Base-by-base conservation (phyloP, 108 stramenopile genomes). In the Schizochytrium sp. region DNA sequence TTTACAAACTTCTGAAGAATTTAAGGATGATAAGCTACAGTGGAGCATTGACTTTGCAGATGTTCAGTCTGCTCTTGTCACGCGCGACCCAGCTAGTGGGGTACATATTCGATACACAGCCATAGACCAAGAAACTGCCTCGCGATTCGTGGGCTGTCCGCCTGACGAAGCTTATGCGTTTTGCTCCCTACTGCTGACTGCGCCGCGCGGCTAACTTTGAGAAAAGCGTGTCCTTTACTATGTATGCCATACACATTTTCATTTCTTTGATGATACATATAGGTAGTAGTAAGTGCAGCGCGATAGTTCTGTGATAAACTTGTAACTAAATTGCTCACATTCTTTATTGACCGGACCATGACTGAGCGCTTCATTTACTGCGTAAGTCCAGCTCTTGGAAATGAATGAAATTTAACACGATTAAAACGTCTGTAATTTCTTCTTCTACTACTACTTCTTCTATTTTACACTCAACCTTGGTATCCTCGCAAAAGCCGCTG, bases 1-100 rank as follows among this genome's bases (percentile, higher is more conserved):
- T 69, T 7, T 69, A 44, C 64, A 69, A 15, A n/a, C 59, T n/a
- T 17, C 19, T n/a, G 17, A 17, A 60, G 28, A 60, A n/a, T 17
- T n/a, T n/a, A n/a, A 60, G 59, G 19, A 60, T 1, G 19, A 60
- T 17, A n/a, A 60, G 3, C 64, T 44, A 44, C 64, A 44, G 64
- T 69, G 64, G 64, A 15, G 64, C 64, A 44, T 69, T 7, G 64
- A 69, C 64, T 69, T 69, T 69, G 64, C 5, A 38, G 64, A 69
- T 44, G 15, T 69, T 8, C 64, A 69, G 28, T 69, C 64, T 7
- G 28, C 44, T 15, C 10, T 44, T 8, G 64, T 69, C 42, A 69
- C 64, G 64, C 64, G 64, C 12, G 64, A 69, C 64, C 64, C 64
- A 8, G 40, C 64, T 38, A 69, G 64, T 44, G 64, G 64, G 5